Conservation (phyloP, 139 green algal species). For the Picochlorum sp. region DNA sequence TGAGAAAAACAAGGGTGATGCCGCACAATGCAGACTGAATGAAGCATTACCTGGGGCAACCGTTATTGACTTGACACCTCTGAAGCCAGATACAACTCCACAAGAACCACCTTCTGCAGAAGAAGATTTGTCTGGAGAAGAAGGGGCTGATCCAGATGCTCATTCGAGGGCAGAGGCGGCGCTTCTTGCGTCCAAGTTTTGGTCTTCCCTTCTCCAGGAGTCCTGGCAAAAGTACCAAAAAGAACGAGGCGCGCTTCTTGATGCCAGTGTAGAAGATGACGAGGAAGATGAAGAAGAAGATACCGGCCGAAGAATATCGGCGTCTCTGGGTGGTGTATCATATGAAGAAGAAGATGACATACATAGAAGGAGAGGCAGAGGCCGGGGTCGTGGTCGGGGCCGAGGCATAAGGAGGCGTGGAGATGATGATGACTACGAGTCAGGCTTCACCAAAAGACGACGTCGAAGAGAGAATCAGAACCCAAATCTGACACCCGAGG, state of each 20-base stretch:
- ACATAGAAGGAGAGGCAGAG: constrained; percentile 9
- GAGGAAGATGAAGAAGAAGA: constrained; percentile 4
- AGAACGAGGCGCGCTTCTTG: not conserved
- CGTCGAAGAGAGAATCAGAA: not conserved
- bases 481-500: constrained; percentile 14
- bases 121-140: constrained; percentile 19
- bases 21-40: not conserved
- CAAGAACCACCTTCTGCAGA: constrained; percentile 3
- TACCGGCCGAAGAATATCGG: constrained; percentile 2
- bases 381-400: constrained; percentile 1
- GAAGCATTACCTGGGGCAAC: constrained; percentile 6
- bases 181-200: constrained; percentile 33
- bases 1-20: constrained; percentile 7
- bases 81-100: not conserved
- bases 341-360: constrained; percentile 22
- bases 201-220: constrained; percentile 45
- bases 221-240: constrained; percentile 32
- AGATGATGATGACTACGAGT: constrained; percentile 18
- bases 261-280: constrained; percentile 12
- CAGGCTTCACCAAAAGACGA: not conserved
- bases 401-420: not conserved
- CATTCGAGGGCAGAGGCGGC: constrained; percentile 24
- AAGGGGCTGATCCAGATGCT: constrained; percentile 2
- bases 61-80: not conserved
- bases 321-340: constrained; percentile 3